These are phyloP conservation scores for Umbellularia californica DNA, from an alignment of 164 flowering plant species.

Conservation along the genomic window DNA sequence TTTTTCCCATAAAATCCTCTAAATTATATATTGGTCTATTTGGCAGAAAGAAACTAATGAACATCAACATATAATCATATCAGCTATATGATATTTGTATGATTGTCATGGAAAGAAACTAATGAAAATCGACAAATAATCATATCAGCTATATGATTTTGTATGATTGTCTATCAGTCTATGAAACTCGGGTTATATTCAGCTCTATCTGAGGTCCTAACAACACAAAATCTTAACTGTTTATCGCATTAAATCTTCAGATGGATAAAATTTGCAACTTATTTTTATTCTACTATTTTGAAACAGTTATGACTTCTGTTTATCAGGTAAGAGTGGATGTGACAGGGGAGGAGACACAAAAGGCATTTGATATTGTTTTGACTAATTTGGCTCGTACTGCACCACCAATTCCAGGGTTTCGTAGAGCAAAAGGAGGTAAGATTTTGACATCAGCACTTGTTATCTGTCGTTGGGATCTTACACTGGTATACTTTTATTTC, in stretches of 20 bases:
- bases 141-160: too few species aligned
- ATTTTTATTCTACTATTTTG: too few species aligned
- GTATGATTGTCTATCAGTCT: neutral
- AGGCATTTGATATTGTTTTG: conserved; percentile 48
- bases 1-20: too few species aligned
- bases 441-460: neutral
- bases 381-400: conserved; percentile 61
- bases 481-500: neutral
- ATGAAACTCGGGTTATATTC: neutral
- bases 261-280: neutral
- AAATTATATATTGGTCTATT: too few species aligned
- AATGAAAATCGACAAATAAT: too few species aligned
- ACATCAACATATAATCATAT: too few species aligned
- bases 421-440: conserved; percentile 68
- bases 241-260: neutral
- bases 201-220: neutral
- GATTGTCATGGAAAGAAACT: too few species aligned
- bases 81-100: too few species aligned
- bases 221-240: neutral
- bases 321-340: conserved; percentile 65
- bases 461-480: neutral
- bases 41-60: too few species aligned
- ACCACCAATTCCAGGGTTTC: conserved; percentile 85
- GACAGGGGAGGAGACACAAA: conserved; percentile 55
- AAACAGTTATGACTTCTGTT: neutral